Conservation (phyloP, 768 basidiomycete genomes). For the Boletus rufocinnamomeus region DNA sequence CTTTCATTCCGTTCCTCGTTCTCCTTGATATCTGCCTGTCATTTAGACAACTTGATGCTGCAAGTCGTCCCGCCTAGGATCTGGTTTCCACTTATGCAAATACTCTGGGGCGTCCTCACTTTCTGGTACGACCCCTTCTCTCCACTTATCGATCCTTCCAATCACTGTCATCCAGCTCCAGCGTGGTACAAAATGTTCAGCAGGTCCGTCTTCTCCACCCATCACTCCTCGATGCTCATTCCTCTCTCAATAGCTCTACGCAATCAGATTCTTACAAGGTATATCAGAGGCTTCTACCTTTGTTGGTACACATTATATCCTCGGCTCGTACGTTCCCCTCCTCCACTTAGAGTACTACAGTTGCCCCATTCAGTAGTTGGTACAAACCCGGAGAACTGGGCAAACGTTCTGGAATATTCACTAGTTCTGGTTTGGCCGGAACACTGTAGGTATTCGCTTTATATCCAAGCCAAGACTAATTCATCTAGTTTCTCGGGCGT, state of each 20-base stretch:
- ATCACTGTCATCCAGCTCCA: conserved; percentile 44
- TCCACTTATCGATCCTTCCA: background rate
- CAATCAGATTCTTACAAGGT: conserved; percentile 72
- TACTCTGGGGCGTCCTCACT: conserved; percentile 66
- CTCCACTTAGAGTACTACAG: background rate
- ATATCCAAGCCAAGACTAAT: background rate
- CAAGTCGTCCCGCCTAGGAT: conserved; percentile 63
- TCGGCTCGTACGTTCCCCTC: conserved; percentile 57
- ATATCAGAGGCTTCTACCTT: conserved; percentile 76
- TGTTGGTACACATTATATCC: conserved; percentile 71
- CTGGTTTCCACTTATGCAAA: conserved; percentile 66
- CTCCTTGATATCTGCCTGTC: conserved; percentile 6
- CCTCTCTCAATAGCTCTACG: conserved; percentile 50
- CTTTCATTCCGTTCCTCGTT: background rate
- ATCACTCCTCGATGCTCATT: background rate
- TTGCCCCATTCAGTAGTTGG: conserved; percentile 46
- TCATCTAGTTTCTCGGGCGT: conserved; percentile 59
- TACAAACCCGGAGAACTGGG: conserved; percentile 71
- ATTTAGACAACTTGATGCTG: conserved; percentile 62
- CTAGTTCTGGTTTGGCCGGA: conserved; percentile 59
- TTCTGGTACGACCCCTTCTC: conserved; percentile 46
- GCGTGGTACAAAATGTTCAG: conserved; percentile 53
- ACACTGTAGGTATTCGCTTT: conserved; percentile 48
- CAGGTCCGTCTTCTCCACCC: conserved; percentile 41
- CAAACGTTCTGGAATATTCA: conserved; percentile 72